Percentiles rank a stretch among this genome's conserved stretches.
Evolutionary conservation across 352 stramenopile genomes (phyloP).

Genomic region (Pythium dissotocum): DNA sequence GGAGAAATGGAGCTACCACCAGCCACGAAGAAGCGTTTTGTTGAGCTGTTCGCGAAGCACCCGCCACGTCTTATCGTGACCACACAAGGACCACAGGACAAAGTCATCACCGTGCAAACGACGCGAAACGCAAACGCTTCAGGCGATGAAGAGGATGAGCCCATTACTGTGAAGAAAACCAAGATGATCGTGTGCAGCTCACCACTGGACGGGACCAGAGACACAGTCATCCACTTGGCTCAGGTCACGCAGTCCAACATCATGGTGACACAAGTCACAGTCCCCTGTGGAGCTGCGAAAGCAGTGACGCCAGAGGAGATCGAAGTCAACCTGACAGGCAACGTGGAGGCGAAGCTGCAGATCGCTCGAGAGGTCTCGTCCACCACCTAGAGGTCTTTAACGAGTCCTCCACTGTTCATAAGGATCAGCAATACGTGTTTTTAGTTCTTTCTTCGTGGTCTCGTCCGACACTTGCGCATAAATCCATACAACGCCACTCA

Average conservation of each 20-base stretch:
- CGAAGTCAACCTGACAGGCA: constrained; percentile 1
- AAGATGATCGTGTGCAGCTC: constrained; percentile 53
- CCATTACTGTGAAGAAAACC: constrained; percentile 50
- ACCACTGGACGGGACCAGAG: constrained; percentile 12
- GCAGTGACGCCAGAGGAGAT: constrained; percentile 15
- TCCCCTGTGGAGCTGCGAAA: neutral
- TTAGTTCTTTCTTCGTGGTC: neutral
- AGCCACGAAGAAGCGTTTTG: constrained; percentile 17
- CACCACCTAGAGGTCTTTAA: neutral
- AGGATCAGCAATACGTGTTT: neutral
- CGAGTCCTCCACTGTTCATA: neutral
- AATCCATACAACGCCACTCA: constrained; percentile 5
- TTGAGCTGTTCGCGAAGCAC: constrained; percentile 19
- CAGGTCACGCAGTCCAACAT: constrained; percentile 49
- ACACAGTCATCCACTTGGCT: constrained; percentile 40
- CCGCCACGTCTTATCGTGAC: constrained; percentile 27
- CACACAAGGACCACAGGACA: constrained; percentile 24
- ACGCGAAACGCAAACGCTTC: constrained; percentile 14
- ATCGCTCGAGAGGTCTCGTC: neutral
- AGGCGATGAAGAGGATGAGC: constrained; percentile 34
- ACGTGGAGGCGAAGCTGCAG: neutral
- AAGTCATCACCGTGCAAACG: constrained; percentile 42
- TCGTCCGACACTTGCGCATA: neutral
- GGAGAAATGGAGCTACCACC: constrained; percentile 28
- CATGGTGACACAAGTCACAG: constrained; percentile 33